phyloP scores from a whole-genome alignment of 208 protist species.

The Herpetomonas samuelpessoai region DNA sequence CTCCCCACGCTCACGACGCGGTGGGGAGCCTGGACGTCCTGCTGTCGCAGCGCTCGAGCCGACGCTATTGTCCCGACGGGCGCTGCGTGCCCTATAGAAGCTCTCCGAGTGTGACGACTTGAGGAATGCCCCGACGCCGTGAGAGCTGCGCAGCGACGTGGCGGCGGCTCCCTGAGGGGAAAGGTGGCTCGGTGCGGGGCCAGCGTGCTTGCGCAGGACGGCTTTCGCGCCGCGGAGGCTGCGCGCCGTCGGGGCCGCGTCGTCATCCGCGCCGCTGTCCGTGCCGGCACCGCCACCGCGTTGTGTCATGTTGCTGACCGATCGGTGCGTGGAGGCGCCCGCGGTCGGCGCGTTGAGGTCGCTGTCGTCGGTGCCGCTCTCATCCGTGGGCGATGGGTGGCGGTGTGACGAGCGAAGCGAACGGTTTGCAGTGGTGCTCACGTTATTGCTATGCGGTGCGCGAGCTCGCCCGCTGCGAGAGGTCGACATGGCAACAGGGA shows the following conservation, averaged over 20 bases:
- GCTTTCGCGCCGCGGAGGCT: slow-evolving; percentile 20
- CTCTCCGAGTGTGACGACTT: background rate
- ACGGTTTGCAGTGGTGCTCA: too few species aligned
- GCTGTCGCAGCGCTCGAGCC: slow-evolving; percentile 1
- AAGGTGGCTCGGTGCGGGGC: too few species aligned
- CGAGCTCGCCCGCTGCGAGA: too few species aligned
- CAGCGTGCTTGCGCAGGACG: slow-evolving; percentile 18
- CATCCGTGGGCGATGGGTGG: background rate
- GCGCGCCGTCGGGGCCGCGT: background rate
- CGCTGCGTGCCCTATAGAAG: background rate
- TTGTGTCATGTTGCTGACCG: background rate
- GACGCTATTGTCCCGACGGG: background rate
- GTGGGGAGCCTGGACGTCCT: background rate
- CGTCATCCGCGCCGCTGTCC: background rate
- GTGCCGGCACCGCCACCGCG: slow-evolving; percentile 3
- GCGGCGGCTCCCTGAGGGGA: slow-evolving; percentile 1
- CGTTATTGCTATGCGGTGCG: too few species aligned
- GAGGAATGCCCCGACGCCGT: slow-evolving; percentile 1
- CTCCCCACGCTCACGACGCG: background rate
- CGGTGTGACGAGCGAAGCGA: background rate
- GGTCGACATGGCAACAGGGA: too few species aligned
- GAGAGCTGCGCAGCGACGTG: slow-evolving; percentile 7
- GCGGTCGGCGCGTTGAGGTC: too few species aligned
- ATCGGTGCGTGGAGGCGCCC: too few species aligned
- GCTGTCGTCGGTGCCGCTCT: background rate